phyloP scores from a whole-genome alignment of 169 alveolate genomes.

The Theileria luwenshuni region DNA sequence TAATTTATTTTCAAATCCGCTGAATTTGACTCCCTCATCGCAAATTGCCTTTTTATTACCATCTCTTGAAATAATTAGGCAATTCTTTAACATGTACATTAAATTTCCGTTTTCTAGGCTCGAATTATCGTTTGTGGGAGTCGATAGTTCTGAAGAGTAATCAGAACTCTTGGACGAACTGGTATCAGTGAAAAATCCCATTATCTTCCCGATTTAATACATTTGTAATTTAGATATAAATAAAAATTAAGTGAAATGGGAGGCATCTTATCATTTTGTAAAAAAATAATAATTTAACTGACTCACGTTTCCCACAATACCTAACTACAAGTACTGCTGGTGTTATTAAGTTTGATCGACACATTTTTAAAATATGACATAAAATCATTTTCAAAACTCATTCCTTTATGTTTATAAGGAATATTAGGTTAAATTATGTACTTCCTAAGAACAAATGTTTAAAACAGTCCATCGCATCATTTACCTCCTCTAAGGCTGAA shows the following conservation, averaged over 20 bases:
- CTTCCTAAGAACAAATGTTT: neutral
- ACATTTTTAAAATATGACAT: neutral
- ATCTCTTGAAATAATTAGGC: conserved; percentile 25
- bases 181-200: conserved; percentile 13
- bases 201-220: too few relatives aligned
- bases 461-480: conserved; percentile 2
- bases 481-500: neutral
- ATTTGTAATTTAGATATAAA: too few relatives aligned
- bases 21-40: conserved; percentile 7
- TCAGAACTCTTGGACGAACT: conserved; percentile 17
- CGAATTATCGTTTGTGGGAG: conserved; percentile 20
- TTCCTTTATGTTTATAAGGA: conserved; percentile 7
- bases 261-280: too few relatives aligned
- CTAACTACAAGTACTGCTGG: neutral
- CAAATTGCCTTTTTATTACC: neutral
- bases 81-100: conserved; percentile 36
- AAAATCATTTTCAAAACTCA: neutral
- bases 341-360: neutral
- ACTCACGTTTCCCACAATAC: conserved; percentile 7
- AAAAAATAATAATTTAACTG: conserved; percentile 5
- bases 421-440: neutral
- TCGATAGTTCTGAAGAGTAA: conserved; percentile 11
- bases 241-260: too few relatives aligned
- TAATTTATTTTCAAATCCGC: conserved; percentile 48
- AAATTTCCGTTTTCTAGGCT: conserved; percentile 23